Evolutionary conservation across 805 yeast species (phyloP), one percentile per base, ranked within the genome.

Genomic region (Myxozyma kluyveri): DNA sequence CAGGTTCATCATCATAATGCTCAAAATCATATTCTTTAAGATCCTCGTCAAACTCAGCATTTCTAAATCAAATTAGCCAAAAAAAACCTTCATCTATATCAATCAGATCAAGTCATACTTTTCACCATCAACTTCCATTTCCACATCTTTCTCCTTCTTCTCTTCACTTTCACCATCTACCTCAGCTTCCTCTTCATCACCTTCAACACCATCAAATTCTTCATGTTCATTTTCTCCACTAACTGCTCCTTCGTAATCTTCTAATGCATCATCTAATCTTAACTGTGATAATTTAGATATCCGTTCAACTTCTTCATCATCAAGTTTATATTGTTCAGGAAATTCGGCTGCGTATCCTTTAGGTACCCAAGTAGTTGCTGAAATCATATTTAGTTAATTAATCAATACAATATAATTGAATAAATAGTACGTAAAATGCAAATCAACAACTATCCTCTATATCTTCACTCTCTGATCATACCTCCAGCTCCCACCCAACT

Each of bases 321-420:
- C 83, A 49, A 91, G 72, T 61, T 88, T 96, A 63, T 88, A 89
- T 65, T 85, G 80, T 63, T 82, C 88, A 4, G 99, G 98, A 66
- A 84, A 87, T 69, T 90, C 97, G 35, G 95, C 80, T 26, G 99
- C 95, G 69, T 77, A 86, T 3, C 99, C 99, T 64, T 96, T 81
- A 45, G 98, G 97, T 22, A 91, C 96, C 98, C 99, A 93, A 46
- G 83, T 74, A 44, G 93, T 83, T 24, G 97, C 85, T 36, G 99
- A 88, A 59, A 91, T 84, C 96, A 90, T 89, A 12, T 22, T 21
- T 27, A 21, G 21, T n/a, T n/a, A n/a, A n/a, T n/a, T n/a, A n/a
- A n/a, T n/a, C n/a, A n/a, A n/a, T n/a, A n/a, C n/a, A n/a, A n/a
- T n/a, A n/a, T n/a, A n/a, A n/a, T 18, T 24, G 31, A 27, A 26